Base-by-base conservation (phyloP, 2,329 filamentous ascomycete genomes). In the Cordyceps farinosa region DNA sequence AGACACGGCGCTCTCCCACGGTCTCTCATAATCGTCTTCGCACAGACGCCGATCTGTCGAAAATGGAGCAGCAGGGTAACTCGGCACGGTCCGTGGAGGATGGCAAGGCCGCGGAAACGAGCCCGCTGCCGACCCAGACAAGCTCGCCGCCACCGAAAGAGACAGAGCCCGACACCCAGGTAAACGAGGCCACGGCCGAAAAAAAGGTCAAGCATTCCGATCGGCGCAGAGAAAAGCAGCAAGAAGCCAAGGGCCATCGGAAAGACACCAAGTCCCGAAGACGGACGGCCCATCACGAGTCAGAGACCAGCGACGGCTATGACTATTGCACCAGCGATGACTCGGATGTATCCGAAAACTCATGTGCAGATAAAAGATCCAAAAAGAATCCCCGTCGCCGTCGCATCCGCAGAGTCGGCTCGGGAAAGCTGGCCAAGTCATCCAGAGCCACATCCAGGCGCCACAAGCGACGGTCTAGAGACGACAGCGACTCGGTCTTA, bases 401-500 rank as follows among this genome's bases (percentile, higher is more conserved):
- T 29, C 55, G 55, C 32, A 22, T 58, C n/a, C 62, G 62, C 30
- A 45, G 34, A 15, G 42, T 54, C 32, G 38, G 45, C 10, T 47
- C 47, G 1, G 62, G 30, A 34, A 63, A 63, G 40, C 47, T 50
- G 17, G 40, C 47, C 38, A 59, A 58, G 42, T 59, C 54, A 30
- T 47, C 62, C 7, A 42, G 47, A n/a, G 40, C 32, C 22, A 40
- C 29, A 7, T 48, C 62, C 48, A 42, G 22, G n/a, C 62, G 54
- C 50, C 10, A 53, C 44, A 56, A 36, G 32, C 62, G 48, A 3
- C 54, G 55, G 17, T 36, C 40, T 1, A 40, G 29, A 10, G 38
- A 54, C 54, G 64, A 66, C 27, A 65, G 61, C 5, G 70, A 72
- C 53, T 69, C 70, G 0, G 69, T 69, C 11, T 70, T 66, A 11